Conservation (phyloP, 768 basidiomycete genomes). For the Russula foetens region DNA sequence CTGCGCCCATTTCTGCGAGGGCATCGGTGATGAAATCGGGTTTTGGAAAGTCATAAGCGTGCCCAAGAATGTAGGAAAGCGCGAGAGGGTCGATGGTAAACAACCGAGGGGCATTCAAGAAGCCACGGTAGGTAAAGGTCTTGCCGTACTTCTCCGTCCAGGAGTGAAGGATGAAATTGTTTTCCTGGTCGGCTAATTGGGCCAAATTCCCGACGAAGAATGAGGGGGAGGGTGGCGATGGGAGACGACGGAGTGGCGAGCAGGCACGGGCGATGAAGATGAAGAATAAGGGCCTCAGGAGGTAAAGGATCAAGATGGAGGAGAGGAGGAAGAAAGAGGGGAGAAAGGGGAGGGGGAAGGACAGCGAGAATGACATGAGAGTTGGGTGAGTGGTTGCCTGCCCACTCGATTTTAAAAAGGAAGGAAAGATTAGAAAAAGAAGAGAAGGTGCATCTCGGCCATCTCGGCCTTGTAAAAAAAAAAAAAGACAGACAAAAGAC, state of each 20-base stretch:
- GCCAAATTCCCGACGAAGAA: conserved; percentile 46
- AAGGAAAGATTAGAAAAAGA: too few species aligned
- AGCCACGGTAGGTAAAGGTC: conserved; percentile 46
- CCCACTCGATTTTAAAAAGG: too few species aligned
- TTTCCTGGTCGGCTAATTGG: conserved; percentile 52
- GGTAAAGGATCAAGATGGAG: conserved; percentile 21
- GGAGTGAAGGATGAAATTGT: conserved; percentile 37
- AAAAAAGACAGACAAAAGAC: too few species aligned
- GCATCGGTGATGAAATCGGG: conserved; percentile 47
- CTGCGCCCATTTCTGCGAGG: conserved; percentile 43
- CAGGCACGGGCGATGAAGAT: conserved; percentile 38
- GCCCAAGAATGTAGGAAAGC: conserved; percentile 47
- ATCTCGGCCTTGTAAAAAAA: not conserved
- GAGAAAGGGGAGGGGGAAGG: conserved; percentile 5
- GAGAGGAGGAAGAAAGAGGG: conserved; percentile 2
- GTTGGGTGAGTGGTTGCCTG: too few species aligned
- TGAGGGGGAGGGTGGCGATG: conserved; percentile 38
- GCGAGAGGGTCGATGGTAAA: conserved; percentile 53
- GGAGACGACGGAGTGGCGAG: conserved; percentile 42
- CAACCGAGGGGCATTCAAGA: conserved; percentile 44
- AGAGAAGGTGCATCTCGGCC: not conserved
- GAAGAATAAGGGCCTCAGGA: conserved; percentile 31
- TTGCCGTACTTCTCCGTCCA: conserved; percentile 42
- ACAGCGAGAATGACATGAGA: not conserved
- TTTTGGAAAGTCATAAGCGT: conserved; percentile 53